These are phyloP conservation scores for Pestalotiopsis sp. DNA, from an alignment of 2,329 filamentous ascomycete genomes.

Conservation along the genomic window DNA sequence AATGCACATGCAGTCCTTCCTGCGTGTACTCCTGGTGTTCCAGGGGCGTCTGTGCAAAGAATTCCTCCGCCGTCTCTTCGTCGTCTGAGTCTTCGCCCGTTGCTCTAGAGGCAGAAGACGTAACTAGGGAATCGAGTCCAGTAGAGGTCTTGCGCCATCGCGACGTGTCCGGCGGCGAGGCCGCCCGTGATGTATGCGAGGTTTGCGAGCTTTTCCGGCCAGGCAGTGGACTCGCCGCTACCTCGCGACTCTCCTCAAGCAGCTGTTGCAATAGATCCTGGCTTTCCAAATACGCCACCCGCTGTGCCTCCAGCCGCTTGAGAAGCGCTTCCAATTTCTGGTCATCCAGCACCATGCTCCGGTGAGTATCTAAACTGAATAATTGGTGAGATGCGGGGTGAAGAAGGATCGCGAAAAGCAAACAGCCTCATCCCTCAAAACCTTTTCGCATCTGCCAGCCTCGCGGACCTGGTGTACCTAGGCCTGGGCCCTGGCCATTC, in stretches of 20 bases:
- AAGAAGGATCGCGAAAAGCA: background rate
- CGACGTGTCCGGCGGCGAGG: background rate
- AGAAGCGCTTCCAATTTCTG: background rate
- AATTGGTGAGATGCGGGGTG: background rate
- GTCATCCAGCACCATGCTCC: background rate
- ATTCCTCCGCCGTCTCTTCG: background rate
- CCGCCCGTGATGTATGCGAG: background rate
- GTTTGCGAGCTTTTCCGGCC: background rate
- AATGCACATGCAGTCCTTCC: background rate
- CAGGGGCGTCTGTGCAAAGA: background rate
- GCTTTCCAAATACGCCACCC: background rate
- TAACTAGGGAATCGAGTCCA: background rate
- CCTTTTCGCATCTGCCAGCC: too few relatives aligned
- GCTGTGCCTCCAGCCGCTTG: constrained; percentile 1
- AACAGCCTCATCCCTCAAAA: too few relatives aligned
- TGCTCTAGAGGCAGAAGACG: background rate
- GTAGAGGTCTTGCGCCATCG: background rate
- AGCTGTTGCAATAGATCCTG: background rate
- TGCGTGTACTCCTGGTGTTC: background rate
- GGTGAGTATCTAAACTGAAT: background rate
- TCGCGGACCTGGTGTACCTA: too few relatives aligned
- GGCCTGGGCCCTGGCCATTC: too few relatives aligned
- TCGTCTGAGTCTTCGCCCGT: background rate
- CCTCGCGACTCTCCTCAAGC: background rate
- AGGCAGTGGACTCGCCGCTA: background rate